A percentile compares a stretch with the other conserved stretches of the same genome.
phyloP scores from a whole-genome alignment of 2,329 filamentous ascomycete species.

The Pleurostoma richardsiae region DNA sequence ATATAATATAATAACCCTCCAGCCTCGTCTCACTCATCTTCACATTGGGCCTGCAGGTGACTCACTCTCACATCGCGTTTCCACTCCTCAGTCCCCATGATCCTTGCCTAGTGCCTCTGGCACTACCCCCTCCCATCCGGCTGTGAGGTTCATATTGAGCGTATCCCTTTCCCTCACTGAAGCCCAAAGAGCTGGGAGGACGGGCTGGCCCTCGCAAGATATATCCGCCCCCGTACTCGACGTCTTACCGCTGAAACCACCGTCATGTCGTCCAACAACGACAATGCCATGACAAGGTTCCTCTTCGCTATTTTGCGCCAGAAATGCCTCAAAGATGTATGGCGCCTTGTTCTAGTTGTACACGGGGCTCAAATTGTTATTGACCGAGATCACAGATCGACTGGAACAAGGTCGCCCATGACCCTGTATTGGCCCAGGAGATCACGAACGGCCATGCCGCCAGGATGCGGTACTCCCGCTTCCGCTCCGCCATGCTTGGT shows the following conservation, averaged over 20 bases:
- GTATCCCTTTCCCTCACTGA: slow-evolving; percentile 14
- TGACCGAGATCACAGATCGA: slow-evolving; percentile 41
- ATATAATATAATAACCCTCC: slow-evolving; percentile 29
- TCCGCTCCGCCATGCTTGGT: slow-evolving; percentile 40
- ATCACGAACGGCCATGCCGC: slow-evolving; percentile 58
- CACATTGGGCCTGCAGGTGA: slow-evolving; percentile 27
- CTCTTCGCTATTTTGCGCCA: slow-evolving; percentile 56
- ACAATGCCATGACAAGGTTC: slow-evolving; percentile 53
- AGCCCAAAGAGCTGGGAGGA: no score
- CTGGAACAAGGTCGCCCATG: slow-evolving; percentile 51
- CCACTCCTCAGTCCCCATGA: slow-evolving; percentile 15
- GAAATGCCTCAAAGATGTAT: slow-evolving; percentile 56
- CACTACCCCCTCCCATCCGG: not conserved
- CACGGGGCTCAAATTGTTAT: not conserved
- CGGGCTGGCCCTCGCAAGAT: not conserved
- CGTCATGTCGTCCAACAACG: slow-evolving; percentile 49
- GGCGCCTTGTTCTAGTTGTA: slow-evolving; percentile 16
- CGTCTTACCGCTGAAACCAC: slow-evolving; percentile 2
- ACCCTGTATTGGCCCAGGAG: slow-evolving; percentile 46
- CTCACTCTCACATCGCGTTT: slow-evolving; percentile 27
- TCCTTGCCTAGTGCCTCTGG: slow-evolving; percentile 8
- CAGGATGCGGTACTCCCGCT: slow-evolving; percentile 55
- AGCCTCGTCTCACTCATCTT: slow-evolving; percentile 33
- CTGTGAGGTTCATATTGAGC: slow-evolving; percentile 20
- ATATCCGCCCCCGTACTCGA: not conserved